Evolutionary conservation across 371 early-diverging fungal genomes (phyloP).

Genomic region (Mucor circinelloides): DNA sequence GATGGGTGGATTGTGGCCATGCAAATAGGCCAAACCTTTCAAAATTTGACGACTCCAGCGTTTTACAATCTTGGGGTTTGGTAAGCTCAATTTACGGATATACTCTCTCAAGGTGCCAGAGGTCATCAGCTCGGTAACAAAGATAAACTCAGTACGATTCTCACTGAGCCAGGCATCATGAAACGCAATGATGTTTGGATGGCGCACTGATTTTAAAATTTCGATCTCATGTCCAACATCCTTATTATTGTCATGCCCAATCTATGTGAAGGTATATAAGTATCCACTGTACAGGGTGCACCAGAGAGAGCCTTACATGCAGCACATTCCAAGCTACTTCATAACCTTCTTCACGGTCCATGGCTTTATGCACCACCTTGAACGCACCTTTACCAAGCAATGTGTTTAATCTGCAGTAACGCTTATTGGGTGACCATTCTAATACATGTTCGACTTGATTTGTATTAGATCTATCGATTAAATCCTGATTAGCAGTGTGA

Average conservation of each 20-base stretch:
- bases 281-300: slow-evolving; percentile 3
- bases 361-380: slow-evolving; percentile 90
- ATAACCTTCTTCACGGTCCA: slow-evolving; percentile 88
- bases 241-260: slow-evolving; percentile 66
- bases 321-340: slow-evolving; percentile 93
- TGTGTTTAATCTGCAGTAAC: slow-evolving; percentile 66
- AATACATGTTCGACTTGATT: slow-evolving; percentile 66
- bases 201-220: slow-evolving; percentile 79
- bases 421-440: slow-evolving; percentile 66
- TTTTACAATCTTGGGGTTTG: slow-evolving; percentile 72
- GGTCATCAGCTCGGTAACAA: slow-evolving; percentile 95
- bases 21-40: slow-evolving; percentile 82
- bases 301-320: slow-evolving; percentile 44
- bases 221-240: slow-evolving; percentile 79
- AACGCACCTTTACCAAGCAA: slow-evolving; percentile 78
- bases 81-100: slow-evolving; percentile 69
- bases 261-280: slow-evolving; percentile 35
- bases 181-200: slow-evolving; percentile 87
- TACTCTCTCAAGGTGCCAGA: slow-evolving; percentile 80
- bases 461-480: slow-evolving; percentile 40
- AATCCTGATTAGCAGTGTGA: slow-evolving; percentile 19
- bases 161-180: slow-evolving; percentile 75
- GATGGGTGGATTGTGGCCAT: slow-evolving; percentile 82
- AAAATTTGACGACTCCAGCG: slow-evolving; percentile 83
- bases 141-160: slow-evolving; percentile 72